Evolutionary conservation across 192 early-diverging fungal genomes (phyloP), one percentile per base, ranked within the genome.

Genomic region (Thamnidium elegans): DNA sequence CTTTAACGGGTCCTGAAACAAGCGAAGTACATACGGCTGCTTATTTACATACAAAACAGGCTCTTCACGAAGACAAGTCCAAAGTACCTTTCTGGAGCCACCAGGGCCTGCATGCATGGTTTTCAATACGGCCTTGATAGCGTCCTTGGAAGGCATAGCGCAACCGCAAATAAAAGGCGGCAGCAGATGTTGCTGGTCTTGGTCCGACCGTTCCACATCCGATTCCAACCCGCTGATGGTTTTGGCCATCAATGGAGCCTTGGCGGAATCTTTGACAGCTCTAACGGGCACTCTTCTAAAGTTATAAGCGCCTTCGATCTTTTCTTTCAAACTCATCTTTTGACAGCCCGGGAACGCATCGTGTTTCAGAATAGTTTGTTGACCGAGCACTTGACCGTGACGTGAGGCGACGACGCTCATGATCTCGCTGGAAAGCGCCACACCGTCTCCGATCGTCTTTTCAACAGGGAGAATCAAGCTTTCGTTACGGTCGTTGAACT

Each of bases 261-360:
- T 59, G 19, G 67, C 67, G 1, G 68, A 64, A 66, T 42, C 44
- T 30, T 73, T 67, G 11, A 71, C 68, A 4, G 11, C 19, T 11
- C 65, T 59, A 2, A 82, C 65, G 3, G 71, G 68, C 9, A 85
- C 78, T n/a, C 79, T 75, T 17, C 85, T 70, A 62, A 73, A 87
- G 53, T 87, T 87, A 26, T 84, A 83, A 11, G 85, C 83, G 19
- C 81, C 83, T 15, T 88, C 83, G 4, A 88, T 68, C 8, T 85
- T 79, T 47, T 88, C 86, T 48, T 67, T 66, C 8, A 86, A 66
- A 14, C 74, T 79, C 68, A 87, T 66, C 58, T 84, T 82, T 66
- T 88, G 86, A 26, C 82, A 83, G 1, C 84, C 83, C 1, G 86
- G 86, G 72, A 87, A 87, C 17, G 85, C 73, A 50, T 87, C 86